Conservation (phyloP, 2,329 filamentous ascomycete species). For the Colletotrichum brevisporum region DNA sequence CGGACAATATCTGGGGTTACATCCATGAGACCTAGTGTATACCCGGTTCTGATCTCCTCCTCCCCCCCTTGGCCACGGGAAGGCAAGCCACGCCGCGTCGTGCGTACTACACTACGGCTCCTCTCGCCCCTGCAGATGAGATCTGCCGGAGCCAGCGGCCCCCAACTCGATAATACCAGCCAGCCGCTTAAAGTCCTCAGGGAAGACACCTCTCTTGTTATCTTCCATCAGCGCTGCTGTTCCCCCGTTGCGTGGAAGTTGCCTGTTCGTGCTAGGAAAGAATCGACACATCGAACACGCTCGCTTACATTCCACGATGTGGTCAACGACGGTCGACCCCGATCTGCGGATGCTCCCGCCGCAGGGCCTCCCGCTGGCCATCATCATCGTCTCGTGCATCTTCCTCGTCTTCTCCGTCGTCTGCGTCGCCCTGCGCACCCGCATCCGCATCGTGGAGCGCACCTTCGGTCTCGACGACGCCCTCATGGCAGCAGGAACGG, state of each 20-base stretch:
- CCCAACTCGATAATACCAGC: not conserved
- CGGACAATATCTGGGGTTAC: conserved; percentile 26
- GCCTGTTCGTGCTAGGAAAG: not conserved
- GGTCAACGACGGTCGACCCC: conserved; percentile 34
- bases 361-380: conserved; percentile 28
- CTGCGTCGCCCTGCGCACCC: conserved; percentile 31
- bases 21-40: conserved; percentile 31
- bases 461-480: conserved; percentile 41
- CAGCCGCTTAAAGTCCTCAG: conserved; percentile 17
- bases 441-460: conserved; percentile 28
- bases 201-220: conserved; percentile 3
- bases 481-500: conserved; percentile 40
- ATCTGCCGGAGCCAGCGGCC: conserved; percentile 13
- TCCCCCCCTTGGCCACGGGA: not conserved
- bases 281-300: not conserved
- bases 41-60: conserved; percentile 26
- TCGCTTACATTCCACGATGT: conserved; percentile 26
- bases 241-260: not conserved
- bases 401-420: conserved; percentile 35
- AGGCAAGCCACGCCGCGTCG: conserved; percentile 9
- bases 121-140: conserved; percentile 18
- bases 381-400: conserved; percentile 34
- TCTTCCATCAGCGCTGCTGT: not conserved
- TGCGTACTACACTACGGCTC: not conserved
- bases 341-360: conserved; percentile 33